Base-by-base conservation (phyloP, 2,329 filamentous ascomycete genomes). In the Ophiocordyceps australis region DNA sequence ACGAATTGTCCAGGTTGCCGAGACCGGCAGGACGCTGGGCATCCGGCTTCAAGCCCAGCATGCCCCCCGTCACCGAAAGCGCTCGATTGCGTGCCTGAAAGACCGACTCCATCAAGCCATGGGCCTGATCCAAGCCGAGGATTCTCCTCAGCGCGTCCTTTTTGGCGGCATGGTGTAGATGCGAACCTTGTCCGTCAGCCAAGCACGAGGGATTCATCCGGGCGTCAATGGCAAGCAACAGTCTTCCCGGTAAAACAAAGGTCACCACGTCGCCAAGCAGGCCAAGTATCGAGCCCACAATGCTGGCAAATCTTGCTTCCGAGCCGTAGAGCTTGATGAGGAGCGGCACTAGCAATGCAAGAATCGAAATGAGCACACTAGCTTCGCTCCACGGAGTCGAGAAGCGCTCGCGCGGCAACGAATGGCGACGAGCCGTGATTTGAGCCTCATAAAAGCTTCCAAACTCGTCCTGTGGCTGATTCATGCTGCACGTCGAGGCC, bases 1-100 rank as follows among this genome's bases (percentile, higher is more conserved):
- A 95, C 2, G 83, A 93, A 46, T 94, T 93, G 54, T 92, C 81
- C 55, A 74, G 75, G 46, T 98, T 98, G 8, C 81, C 82, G 27
- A 95, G 55, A 0, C 89, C 89, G 2, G 57, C 62, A 25, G 59
- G 77, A 17, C 50, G 49, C 23, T 61, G 54, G 14, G 49, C 40
- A 14, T 46, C 47, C 14, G 39, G 36, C 35, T 55, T 61, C 14
- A 52, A 34, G 15, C 47, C 43, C 27, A 55, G 38, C 19, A 53
- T 44, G 28, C 42, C 52, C 21, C 50, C 57, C 1, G 64, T 65
- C 24, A 74, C 44, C 9, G 58, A 62, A 20, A 72, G 45, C 13
- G 64, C 59, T 28, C 63, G 62, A 29, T 64, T 62, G 18, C 70
- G 61, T 4, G 59, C 69, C 37, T 65, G 59, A 20, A 70, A 62